Base-by-base conservation (phyloP, 441 rosid species). In the Pelargonium myrrhifolium region DNA sequence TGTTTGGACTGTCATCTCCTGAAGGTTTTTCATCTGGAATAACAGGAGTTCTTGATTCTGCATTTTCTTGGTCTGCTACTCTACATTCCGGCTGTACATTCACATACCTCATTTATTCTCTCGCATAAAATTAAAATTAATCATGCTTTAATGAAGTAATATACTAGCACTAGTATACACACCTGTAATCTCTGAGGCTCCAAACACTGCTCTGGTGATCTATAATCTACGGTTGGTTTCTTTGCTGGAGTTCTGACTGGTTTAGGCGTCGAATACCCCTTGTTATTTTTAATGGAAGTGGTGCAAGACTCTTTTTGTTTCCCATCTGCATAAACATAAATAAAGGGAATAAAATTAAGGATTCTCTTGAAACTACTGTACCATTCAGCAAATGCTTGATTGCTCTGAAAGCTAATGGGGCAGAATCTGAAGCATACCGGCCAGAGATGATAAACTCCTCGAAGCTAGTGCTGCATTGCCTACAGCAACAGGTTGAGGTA, bases 131-230 rank as follows among this genome's bases (percentile, higher is more conserved):
- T 3, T 49, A 49, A 14, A n/a, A 15, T 6, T 15, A 20, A 15
- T 3, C 17, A 49, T 7, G n/a, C 12, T 47, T 18, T 12, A 3
- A 40, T 66, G 20, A 24, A 53, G 60, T n/a, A 24, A 9, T 20
- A 51, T n/a, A n/a, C 15, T 59, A 69, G 42, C 59, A 39, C 64
- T 31, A 31, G 37, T 5, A 49, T 6, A 49, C 20, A 49, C 20
- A 86, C 97, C 96, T 80, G 78, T 59, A 75, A 69, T 69, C 82
- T 84, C 45, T 68, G 80, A 74, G 79, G 68, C 20, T 49, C 20
- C 20, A 49, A 49, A 9, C 56, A 18, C 15, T 49, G n/a, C 79
- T 76, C 79, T 1, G 69, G 37, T 18, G 62, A 68, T 60, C 68
- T 81, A 68, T 71, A 51, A 58, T 61, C 78, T 15, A 61, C 17